phyloP scores from a whole-genome alignment of 306 rosid genomes.

The Citrullus mucosospermus region DNA sequence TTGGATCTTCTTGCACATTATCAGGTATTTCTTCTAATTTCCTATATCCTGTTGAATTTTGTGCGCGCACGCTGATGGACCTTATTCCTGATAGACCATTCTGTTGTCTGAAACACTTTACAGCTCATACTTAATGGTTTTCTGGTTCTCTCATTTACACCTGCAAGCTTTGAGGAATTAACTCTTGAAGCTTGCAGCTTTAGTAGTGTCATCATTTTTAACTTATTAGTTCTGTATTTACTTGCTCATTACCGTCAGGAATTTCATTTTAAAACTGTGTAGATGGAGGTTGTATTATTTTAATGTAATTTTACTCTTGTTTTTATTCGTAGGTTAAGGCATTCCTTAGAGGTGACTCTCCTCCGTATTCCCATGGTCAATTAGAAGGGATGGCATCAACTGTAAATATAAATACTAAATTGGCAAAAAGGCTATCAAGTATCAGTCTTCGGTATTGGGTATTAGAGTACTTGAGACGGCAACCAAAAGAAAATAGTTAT shows the following conservation, averaged over 20 bases:
- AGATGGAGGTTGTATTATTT: not conserved
- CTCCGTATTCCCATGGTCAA: slow-evolving; percentile 61
- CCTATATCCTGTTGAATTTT: not conserved
- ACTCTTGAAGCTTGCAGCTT: not conserved
- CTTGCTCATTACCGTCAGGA: not conserved
- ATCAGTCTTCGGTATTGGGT: slow-evolving; percentile 86
- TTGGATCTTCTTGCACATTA: slow-evolving; percentile 92
- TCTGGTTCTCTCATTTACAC: not conserved
- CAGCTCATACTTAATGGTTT: not conserved
- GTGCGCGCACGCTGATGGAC: too few relatives aligned
- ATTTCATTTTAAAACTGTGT: not conserved
- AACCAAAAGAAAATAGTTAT: slow-evolving; percentile 49
- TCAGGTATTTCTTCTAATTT: slow-evolving; percentile 40
- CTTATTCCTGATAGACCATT: not conserved
- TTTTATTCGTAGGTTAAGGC: slow-evolving; percentile 54
- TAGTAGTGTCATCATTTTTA: not conserved
- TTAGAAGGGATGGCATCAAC: slow-evolving; percentile 71
- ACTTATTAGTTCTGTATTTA: not conserved
- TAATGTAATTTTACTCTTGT: not conserved
- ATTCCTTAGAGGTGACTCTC: slow-evolving; percentile 61
- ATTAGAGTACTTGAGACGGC: slow-evolving; percentile 74
- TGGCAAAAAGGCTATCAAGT: slow-evolving; percentile 55
- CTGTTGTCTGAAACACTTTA: not conserved
- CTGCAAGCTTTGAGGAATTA: not conserved
- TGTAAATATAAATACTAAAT: slow-evolving; percentile 44